Evolutionary conservation across 2,329 filamentous ascomycete species (phyloP).

Genomic region (Clarireedia paspali): DNA sequence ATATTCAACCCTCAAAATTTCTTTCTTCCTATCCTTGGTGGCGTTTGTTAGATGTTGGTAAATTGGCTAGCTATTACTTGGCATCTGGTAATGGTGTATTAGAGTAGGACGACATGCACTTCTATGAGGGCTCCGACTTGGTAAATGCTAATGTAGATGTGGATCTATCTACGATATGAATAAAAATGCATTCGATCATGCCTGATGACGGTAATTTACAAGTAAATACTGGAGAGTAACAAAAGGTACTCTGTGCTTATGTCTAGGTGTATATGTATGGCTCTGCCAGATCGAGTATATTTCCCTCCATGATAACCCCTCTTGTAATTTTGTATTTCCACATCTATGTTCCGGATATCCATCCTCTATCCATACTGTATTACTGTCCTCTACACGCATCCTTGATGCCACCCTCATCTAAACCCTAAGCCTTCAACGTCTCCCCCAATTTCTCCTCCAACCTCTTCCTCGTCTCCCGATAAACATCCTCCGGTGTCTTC

Average conservation of each 20-base stretch:
- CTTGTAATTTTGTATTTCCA: conserved; percentile 12
- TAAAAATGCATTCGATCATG: conserved; percentile 4
- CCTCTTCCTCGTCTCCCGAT: conserved; percentile 43
- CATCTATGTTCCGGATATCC: background rate
- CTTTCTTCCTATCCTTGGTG: conserved; percentile 10
- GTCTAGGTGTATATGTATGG: no score
- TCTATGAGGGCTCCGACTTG: no score
- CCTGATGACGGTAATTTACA: conserved; percentile 3
- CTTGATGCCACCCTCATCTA: background rate
- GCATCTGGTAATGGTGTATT: conserved; percentile 27
- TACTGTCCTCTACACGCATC: conserved; percentile 5
- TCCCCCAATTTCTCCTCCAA: conserved; percentile 43
- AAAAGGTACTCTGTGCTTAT: conserved; percentile 1
- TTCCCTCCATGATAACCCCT: background rate
- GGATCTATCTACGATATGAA: background rate
- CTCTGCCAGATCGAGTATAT: no score
- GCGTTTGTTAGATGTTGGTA: conserved; percentile 25
- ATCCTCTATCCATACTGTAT: background rate
- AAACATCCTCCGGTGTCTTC: conserved; percentile 55
- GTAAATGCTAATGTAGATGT: conserved; percentile 8
- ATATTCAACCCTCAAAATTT: conserved; percentile 14
- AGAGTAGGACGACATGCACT: no score
- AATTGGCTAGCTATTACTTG: conserved; percentile 20
- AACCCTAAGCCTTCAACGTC: conserved; percentile 29
- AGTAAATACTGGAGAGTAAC: conserved; percentile 3